Conservation (phyloP, 1,139 yeast genomes). For the Blastobotrys illinoisensis region DNA sequence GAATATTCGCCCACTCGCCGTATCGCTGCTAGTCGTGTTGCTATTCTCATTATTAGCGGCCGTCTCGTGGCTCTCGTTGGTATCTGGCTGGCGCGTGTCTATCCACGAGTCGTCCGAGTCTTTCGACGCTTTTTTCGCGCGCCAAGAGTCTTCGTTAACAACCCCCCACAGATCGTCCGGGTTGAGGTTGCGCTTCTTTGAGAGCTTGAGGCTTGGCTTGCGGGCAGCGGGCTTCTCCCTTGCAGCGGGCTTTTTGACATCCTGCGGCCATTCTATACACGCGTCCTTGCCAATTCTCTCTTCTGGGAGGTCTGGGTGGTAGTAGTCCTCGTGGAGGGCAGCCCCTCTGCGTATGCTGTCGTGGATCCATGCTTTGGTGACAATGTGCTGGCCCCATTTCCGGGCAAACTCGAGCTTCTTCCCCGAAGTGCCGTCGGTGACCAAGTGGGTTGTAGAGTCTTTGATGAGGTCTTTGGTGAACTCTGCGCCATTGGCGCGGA, state of each 20-base stretch:
- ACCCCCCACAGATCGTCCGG: not conserved
- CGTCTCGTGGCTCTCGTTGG: not conserved
- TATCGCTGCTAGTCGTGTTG: not conserved
- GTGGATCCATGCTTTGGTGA: slow-evolving; percentile 71
- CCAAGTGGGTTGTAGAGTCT: slow-evolving; percentile 42
- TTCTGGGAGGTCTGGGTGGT: slow-evolving; percentile 34
- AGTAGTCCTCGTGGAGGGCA: slow-evolving; percentile 46
- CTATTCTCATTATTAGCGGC: not conserved
- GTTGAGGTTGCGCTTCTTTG: slow-evolving; percentile 12
- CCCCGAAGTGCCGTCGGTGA: slow-evolving; percentile 47
- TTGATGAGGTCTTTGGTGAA: slow-evolving; percentile 53
- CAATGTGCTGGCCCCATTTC: slow-evolving; percentile 63
- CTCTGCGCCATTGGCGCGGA: slow-evolving; percentile 53
- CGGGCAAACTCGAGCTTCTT: slow-evolving; percentile 57
- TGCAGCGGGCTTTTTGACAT: slow-evolving; percentile 18
- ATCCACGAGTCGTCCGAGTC: not conserved
- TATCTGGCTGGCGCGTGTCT: not conserved
- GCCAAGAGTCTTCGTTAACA: not conserved
- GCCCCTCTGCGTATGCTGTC: slow-evolving; percentile 62
- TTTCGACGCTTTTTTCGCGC: not conserved
- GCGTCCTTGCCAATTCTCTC: slow-evolving; percentile 43
- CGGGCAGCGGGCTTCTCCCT: slow-evolving; percentile 12
- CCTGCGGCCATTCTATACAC: slow-evolving; percentile 42
- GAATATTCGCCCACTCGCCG: slow-evolving; percentile 16
- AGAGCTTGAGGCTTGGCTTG: slow-evolving; percentile 6